Evolutionary conservation across 352 stramenopile genomes (phyloP).

Genomic region (Pilasporangium apinafurcum): DNA sequence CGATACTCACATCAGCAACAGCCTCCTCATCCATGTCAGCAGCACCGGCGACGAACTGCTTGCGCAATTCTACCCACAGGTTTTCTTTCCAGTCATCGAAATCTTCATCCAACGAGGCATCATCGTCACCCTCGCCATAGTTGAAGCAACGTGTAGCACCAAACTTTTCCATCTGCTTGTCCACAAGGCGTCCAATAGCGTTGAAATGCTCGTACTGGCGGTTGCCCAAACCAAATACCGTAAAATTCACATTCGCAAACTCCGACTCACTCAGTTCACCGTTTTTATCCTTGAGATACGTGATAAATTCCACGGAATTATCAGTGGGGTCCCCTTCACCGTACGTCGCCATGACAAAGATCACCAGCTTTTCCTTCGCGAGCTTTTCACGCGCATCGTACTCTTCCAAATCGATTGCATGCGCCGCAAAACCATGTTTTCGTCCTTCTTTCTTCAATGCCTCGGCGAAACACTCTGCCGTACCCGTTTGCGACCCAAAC

Average conservation of each 20-base stretch:
- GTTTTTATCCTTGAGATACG: conserved; percentile 83
- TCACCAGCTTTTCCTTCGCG: conserved; percentile 47
- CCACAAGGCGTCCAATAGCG: conserved; percentile 89
- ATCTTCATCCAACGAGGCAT: conserved; percentile 90
- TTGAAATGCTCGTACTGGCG: conserved; percentile 99
- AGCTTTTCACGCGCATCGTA: conserved; percentile 74
- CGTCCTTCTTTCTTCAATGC: conserved; percentile 88
- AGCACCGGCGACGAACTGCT: conserved; percentile 44
- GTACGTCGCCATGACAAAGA: conserved; percentile 97
- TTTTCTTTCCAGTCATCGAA: conserved; percentile 95
- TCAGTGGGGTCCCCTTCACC: conserved; percentile 98
- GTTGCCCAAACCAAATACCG: conserved; percentile 98
- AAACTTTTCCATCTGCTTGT: conserved; percentile 82
- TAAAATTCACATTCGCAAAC: conserved; percentile 79
- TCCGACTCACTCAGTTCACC: conserved; percentile 6
- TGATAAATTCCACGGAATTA: conserved; percentile 93
- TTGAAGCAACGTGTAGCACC: conserved; percentile 83
- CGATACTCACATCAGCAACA: neutral
- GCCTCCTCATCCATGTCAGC: conserved; percentile 11
- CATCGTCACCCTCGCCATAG: conserved; percentile 95
- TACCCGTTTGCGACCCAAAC: conserved; percentile 98
- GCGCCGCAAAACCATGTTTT: conserved; percentile 80
- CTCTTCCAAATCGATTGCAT: conserved; percentile 94
- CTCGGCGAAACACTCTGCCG: conserved; percentile 95
- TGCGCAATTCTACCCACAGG: conserved; percentile 77